Base-by-base conservation (phyloP, 73 alveolate species). In the Uronychia binucleata region DNA sequence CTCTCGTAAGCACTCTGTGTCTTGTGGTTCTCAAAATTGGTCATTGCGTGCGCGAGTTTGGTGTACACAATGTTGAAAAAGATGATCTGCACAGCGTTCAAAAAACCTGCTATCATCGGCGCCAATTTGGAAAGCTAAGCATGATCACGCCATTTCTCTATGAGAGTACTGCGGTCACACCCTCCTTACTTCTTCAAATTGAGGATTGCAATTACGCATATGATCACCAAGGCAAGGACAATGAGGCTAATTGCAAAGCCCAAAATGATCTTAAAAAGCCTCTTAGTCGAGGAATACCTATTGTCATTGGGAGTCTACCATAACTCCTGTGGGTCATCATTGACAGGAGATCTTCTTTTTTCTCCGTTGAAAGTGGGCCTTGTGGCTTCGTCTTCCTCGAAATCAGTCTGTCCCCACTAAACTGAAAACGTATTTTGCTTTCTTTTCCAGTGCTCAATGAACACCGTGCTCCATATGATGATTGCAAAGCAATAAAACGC, bases 361-460 rank as follows among this genome's bases (percentile, higher is more conserved):
- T 32, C 82, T 34, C 97, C 97, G 19, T 77, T 31, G 78, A 85
- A 92, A 8, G 85, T 78, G 0, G 92, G 92, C 33, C 93, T 76
- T 67, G 75, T 93, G 28, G 77, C 87, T 79, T 92, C 95, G 78
- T 79, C 93, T 58, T 91, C 92, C 77, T 86, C 87, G 81, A 82
- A 92, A 46, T 90, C 88, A 59, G 90, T 59, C 86, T 92, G 90
- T n/a, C 97, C 97, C 94, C 90, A 92, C 27, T 59, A 31, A 0
- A 92, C 90, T 34, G 95, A 32, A 57, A 88, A 86, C 28, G 58
- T 27, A 5, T 78, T 88, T 60, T 92, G 83, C 28, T 81, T 79
- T 31, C 93, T 58, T 74, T 92, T 92, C 97, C 97, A 92, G 57
- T 59, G 46, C 75, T 92, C 97, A 34, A 84, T 90, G 79, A 92